Base-by-base conservation (phyloP, 352 stramenopile genomes). In the Phytophthora nicotianae region DNA sequence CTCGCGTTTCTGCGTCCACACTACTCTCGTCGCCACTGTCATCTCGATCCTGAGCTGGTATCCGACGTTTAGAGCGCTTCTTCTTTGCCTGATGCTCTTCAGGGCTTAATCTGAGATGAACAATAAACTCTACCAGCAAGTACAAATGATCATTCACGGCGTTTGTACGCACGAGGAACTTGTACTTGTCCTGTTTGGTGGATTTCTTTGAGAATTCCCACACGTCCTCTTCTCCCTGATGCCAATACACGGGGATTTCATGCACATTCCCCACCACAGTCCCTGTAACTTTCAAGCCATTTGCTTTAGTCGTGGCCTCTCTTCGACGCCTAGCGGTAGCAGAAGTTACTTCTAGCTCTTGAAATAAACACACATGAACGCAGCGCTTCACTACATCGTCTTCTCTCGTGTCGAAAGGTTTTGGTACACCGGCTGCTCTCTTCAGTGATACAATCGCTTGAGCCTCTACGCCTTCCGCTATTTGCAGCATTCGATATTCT, bases 381-480 rank as follows among this genome's bases (percentile, higher is more conserved):
- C 81, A 91, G 0, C 85, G 81, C 60, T 89, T 90, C 11, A 92
- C 60, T 5, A 94, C 85, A 21, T 94, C 85, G 11, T 86, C 75
- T 65, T 92, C 81, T 33, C 85, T 69, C 4, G 77, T 88, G 58
- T 94, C 85, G 42, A 91, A 93, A 8, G 83, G 85, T 27, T 89
- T 90, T 10, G 82, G 85, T 0, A 93, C 77, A 5, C 85, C 85
- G 0, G 74, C 79, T 8, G 85, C 85, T 37, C 76, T 70, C 35
- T 93, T 93, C 4, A 93, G 37, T 3, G 82, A 93, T n/a, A 90
- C 77, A 23, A 93, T 83, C 6, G 85, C 85, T 46, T 93, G 82
- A 0, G 70, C 69, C 62, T 90, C 67, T 23, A 72, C 56, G 16
- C 53, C 67, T 26, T 93, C 85, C 1, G 72, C 82, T 68, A 88